Conservation (phyloP, 148 eudicot genomes). For the Dysphania ambrosioides region DNA sequence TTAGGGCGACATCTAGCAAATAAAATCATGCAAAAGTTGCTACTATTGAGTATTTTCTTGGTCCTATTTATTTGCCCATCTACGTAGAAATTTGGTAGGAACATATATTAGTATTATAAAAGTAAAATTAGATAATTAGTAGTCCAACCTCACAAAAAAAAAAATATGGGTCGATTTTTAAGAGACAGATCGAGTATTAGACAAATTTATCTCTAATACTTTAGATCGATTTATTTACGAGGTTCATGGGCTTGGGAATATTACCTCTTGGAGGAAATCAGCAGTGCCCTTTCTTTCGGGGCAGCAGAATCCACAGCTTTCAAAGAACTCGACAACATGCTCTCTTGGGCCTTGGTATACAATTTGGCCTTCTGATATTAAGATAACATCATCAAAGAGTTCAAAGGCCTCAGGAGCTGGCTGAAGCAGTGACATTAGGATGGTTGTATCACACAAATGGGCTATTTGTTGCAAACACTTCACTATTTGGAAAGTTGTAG, state of each 20-base stretch:
- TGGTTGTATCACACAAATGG: conserved; percentile 63
- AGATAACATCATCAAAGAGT: conserved; percentile 72
- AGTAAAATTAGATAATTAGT: no score
- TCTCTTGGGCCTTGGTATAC: conserved; percentile 86
- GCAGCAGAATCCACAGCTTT: conserved; percentile 68
- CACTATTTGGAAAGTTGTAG: conserved; percentile 80
- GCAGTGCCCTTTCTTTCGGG: conserved; percentile 87
- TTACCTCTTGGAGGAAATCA: conserved; percentile 89
- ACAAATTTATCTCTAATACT: no score
- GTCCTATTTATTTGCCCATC: no score
- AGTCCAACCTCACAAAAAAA: no score
- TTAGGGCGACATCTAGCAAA: no score
- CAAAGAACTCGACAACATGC: conserved; percentile 64
- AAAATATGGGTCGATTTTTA: no score
- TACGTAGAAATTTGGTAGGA: no score
- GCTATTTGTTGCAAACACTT: conserved; percentile 86
- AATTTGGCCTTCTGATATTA: conserved; percentile 78
- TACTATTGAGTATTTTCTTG: no score
- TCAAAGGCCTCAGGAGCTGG: conserved; percentile 91
- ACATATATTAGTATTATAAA: no score
- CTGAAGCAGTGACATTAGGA: conserved; percentile 74
- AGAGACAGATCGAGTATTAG: no score
- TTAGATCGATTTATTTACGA: not conserved
- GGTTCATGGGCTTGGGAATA: not conserved
- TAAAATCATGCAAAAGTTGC: no score